These are phyloP conservation scores for Paraleonurus japonicus DNA, from an alignment of 257 asterid genomes.

Conservation along the genomic window DNA sequence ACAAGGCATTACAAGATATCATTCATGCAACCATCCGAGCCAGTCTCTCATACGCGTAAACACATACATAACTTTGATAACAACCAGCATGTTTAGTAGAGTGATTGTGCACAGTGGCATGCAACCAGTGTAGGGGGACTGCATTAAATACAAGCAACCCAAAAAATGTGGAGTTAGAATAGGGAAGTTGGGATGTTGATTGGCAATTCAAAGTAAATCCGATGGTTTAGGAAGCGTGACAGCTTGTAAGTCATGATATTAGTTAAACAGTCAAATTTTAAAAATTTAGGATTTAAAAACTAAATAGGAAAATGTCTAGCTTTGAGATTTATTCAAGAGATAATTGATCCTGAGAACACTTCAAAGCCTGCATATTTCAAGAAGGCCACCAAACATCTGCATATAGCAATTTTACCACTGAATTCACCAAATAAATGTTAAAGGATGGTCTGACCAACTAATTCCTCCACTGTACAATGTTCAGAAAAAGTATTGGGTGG, in stretches of 20 bases:
- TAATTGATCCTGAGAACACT: neutral
- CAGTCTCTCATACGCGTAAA: neutral
- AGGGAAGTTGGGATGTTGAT: neutral
- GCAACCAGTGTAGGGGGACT: neutral
- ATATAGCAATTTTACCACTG: slow-evolving; percentile 2
- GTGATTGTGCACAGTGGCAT: neutral
- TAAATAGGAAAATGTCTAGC: neutral
- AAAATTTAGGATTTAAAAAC: neutral
- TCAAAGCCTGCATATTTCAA: slow-evolving; percentile 3
- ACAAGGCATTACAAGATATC: neutral
- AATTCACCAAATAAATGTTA: neutral
- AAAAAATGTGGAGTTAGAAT: neutral
- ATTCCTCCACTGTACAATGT: neutral
- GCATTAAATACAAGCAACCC: neutral
- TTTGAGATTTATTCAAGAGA: neutral
- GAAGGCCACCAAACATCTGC: neutral
- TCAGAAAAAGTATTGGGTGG: neutral
- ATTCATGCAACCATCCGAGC: neutral
- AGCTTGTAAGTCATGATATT: neutral
- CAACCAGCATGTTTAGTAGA: neutral
- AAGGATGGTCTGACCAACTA: neutral
- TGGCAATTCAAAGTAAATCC: neutral
- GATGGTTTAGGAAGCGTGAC: neutral
- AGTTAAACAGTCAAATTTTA: neutral
- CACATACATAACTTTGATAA: neutral